Percentiles rank a stretch among this genome's conserved stretches.
Evolutionary conservation across 176 grass and related monocot species (phyloP).

Genomic region (Elaeis guineensis): DNA sequence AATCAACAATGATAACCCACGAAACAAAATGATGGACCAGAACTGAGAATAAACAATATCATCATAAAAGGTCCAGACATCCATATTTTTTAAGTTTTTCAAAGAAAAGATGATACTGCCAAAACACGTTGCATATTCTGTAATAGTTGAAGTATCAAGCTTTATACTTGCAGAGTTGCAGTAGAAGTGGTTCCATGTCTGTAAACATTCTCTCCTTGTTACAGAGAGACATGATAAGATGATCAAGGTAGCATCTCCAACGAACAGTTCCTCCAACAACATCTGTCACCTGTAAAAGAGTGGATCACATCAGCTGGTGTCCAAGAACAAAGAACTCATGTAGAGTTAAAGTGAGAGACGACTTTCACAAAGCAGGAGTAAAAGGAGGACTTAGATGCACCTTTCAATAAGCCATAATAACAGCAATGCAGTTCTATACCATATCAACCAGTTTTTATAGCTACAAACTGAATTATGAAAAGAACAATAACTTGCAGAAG

Average conservation of each 20-base stretch:
- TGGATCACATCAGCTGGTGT: slow-evolving; percentile 11
- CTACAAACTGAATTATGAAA: too few species aligned
- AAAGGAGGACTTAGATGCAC: not conserved
- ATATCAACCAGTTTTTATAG: too few species aligned
- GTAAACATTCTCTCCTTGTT: slow-evolving; percentile 67
- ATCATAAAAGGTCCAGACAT: too few species aligned
- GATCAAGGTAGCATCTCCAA: slow-evolving; percentile 87
- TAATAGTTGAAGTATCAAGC: too few species aligned
- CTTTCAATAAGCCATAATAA: too few species aligned
- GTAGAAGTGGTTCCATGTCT: slow-evolving; percentile 78
- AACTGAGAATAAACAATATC: too few species aligned
- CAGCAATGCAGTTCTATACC: too few species aligned
- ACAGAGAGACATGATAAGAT: slow-evolving; percentile 87
- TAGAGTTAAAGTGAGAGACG: not conserved
- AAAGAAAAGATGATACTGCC: too few species aligned
- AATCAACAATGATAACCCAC: not conserved
- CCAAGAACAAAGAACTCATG: not conserved
- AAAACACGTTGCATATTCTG: too few species aligned
- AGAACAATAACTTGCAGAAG: too few species aligned
- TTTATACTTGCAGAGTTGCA: slow-evolving; percentile 82
- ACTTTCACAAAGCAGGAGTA: not conserved
- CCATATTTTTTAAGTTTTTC: too few species aligned
- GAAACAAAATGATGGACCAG: not conserved
- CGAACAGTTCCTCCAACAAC: slow-evolving; percentile 79
- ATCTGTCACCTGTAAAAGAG: slow-evolving; percentile 57